Evolutionary conservation across 352 stramenopile species (phyloP), one percentile per base, ranked within the genome.

Genomic region (Pythium insidiosum): DNA sequence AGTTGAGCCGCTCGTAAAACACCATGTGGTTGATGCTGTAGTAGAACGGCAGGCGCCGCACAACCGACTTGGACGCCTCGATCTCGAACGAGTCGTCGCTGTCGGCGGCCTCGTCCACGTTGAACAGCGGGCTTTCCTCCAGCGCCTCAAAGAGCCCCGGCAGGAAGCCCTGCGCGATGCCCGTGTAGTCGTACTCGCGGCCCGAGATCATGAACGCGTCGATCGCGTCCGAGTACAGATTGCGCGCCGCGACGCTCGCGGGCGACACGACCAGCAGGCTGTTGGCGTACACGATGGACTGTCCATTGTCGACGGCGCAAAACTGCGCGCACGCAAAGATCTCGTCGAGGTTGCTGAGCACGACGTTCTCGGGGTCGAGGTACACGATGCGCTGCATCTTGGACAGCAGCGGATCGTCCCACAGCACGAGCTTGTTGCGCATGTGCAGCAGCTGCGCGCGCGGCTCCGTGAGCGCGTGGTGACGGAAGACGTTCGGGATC

Each of bases 1-100:
- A 90, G 49, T 88, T 90, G 68, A 88, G 64, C n/a, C 78, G 71
- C 49, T 90, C 75, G 58, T 90, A 90, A 52, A 86, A 90, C 49
- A 90, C 75, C 75, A 90, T 88, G 70, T 90, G 78, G 53, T 90
- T 90, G 55, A 90, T 85, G 38, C 72, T 87, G 61, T 88, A 90
- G 58, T 83, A 87, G 47, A 90, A 90, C 33, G 75, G 78, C 50
- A 90, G 53, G 13, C 75, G 73, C 30, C 78, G 67, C 18, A 86
- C 77, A 22, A 87, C 67, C 11, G 68, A 82, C 24, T 63, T 58
- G 25, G 65, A 39, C 55, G 43, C 42, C 18, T 61, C 49, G 1
- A 31, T 30, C 22, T 61, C 49, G 33, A 61, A 64, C 21, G 44
- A 38, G 1, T 77, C 58, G 1, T 45, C 52, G 21, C 34, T 51